Base-by-base conservation (phyloP, 2,329 filamentous ascomycete genomes). In the Triangularia verruculosa region DNA sequence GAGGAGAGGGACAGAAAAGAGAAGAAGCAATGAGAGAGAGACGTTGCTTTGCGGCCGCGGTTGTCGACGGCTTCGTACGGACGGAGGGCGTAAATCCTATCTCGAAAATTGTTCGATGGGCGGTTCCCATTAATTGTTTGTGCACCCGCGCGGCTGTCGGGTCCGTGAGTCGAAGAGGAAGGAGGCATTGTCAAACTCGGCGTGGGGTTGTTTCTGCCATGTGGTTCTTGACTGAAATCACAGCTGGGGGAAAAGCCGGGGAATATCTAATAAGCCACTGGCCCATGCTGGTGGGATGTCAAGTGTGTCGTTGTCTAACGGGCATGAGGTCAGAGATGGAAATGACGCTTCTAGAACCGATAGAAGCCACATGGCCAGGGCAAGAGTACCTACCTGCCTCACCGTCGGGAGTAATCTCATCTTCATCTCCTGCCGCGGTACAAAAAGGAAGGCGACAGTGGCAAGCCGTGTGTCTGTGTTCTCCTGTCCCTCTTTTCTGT, bases 121-220 rank as follows among this genome's bases (percentile, higher is more conserved):
- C 39, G 39, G 39, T 47, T 56, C 47, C 13, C 22, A 43, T 59
- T 61, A 34, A 63, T 63, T 63, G 64, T 61, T 39, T 25, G 22
- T 63, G 54, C 57, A 61, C 54, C 25, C 57, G 27, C 56, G 32
- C 53, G 56, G 63, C 24, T 39, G 27, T 56, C 39, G 30, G 34
- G 34, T 58, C 63, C 63, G 63, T 60, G 39, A 24, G 34, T 65
- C 53, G 65, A 63, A 64, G 11, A 62, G 62, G 62, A 64, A 62
- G 62, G 62, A 62, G 24, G 32, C 43, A 59, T 34, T 22, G 51
- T 28, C 51, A 54, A 47, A 43, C 30, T 47, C 12, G 27, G 27
- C 51, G 56, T 20, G 61, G 17, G 59, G 61, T 61, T 27, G 61
- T 27, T 47, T 58, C n/a, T n/a, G 20, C 39, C 39, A 47, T 47